phyloP scores from a whole-genome alignment of 345 rosid genomes.

The Geranium rotundifolium region DNA sequence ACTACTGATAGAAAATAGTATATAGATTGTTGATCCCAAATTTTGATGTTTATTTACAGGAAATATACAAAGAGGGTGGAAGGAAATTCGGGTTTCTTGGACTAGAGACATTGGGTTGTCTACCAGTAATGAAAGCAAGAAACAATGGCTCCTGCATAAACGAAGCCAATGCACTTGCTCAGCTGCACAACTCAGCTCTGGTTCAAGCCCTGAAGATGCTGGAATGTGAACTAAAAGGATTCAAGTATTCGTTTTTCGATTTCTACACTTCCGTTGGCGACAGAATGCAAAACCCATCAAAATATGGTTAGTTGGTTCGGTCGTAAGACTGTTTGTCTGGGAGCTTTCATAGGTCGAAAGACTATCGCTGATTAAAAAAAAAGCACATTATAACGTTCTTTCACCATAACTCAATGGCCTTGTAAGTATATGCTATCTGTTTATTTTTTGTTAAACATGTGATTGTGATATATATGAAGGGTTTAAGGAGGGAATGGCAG shows the following conservation, averaged over 20 bases:
- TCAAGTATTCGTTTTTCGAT: conserved; percentile 22
- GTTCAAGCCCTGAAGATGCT: conserved; percentile 9
- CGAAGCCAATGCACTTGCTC: conserved; percentile 7
- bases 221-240: conserved; percentile 17
- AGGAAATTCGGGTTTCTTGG: conserved; percentile 32
- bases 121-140: conserved; percentile 12
- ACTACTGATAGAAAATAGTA: too few species aligned
- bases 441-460: not conserved
- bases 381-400: too few species aligned
- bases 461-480: conserved; percentile 8
- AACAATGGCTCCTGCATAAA: conserved; percentile 14
- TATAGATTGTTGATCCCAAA: too few species aligned
- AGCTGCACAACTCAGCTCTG: conserved; percentile 20
- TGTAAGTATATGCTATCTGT: not conserved
- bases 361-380: too few species aligned
- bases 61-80: conserved; percentile 30
- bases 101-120: conserved; percentile 16
- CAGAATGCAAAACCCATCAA: conserved; percentile 22
- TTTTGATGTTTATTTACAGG: conserved; percentile 13
- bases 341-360: too few species aligned
- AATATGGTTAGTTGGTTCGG: conserved; percentile 25
- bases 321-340: too few species aligned
- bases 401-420: too few species aligned
- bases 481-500: conserved; percentile 7
- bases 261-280: conserved; percentile 11